Evolutionary conservation across 2,329 filamentous ascomycete species (phyloP), one percentile per base, ranked within the genome.

Genomic region (Colletotrichum tanaceti): DNA sequence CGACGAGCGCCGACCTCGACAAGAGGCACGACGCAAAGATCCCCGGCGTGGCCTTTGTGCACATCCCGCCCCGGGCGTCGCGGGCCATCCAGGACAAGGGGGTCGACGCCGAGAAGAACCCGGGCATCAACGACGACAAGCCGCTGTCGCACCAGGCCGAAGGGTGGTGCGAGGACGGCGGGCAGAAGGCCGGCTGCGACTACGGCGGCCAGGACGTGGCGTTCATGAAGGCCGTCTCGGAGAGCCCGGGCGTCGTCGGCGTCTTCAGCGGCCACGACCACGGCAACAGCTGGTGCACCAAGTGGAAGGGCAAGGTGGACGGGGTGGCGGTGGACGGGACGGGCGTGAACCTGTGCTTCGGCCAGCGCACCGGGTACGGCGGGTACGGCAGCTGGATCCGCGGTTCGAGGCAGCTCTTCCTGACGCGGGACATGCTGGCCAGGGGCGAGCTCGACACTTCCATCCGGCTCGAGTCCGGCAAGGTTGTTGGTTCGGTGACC

Each of bases 261-360:
- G 73, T 90, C 5, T 90, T 91, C 75, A 84, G 83, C 5, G 91
- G 89, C 0, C 90, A 93, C 70, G 89, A 92, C 71, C 91, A 93
- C 68, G 86, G 86, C 0, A 81, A 87, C 68, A 84, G 85, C 2
- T 90, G 87, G 87, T 89, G 86, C 72, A 83, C 80, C 63, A 82
- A 79, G 66, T 86, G 83, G 84, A 76, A 84, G 16, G 75, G 79
- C 2, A 72, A 75, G 1, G 77, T 80, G 0, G 72, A 74, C 9
- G 78, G 75, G 2, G 77, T 80, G 74, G 71, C 73, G 0, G 72
- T 81, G 6, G 77, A 76, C 0, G 85, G 83, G 0, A 83, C 81
- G 64, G 83, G 83, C 1, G 73, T 82, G n/a, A 79, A 83, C 53
- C 72, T 86, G 11, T 86, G 84, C 72, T 91, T 90, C 73, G 88